A percentile compares a stretch with the other conserved stretches of the same genome.
These are phyloP conservation scores for Heliamphora pulchella DNA, from an alignment of 179 eudicot genomes.

Conservation along the genomic window DNA sequence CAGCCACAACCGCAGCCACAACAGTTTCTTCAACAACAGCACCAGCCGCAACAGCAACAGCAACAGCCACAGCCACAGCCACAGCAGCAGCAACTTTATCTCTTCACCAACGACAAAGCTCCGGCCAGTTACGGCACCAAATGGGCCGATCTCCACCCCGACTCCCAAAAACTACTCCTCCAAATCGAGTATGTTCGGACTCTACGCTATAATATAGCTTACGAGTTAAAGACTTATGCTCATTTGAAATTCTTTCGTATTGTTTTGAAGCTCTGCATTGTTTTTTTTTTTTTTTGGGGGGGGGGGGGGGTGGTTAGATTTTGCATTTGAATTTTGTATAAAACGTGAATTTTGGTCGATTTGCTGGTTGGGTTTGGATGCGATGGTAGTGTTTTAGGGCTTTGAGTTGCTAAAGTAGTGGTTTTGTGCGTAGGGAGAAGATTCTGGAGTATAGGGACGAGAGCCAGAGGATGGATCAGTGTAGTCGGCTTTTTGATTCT, in stretches of 20 bases:
- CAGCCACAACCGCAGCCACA: constrained; percentile 49
- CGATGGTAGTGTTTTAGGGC: neutral
- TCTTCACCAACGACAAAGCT: constrained; percentile 73
- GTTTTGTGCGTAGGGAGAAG: constrained; percentile 54
- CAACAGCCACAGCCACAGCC: constrained; percentile 51
- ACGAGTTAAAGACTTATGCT: neutral
- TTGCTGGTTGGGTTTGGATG: constrained; percentile 2
- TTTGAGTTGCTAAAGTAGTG: constrained; percentile 14
- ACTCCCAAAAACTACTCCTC: constrained; percentile 72
- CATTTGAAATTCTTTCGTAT: neutral
- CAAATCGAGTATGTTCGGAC: constrained; percentile 60
- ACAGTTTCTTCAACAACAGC: constrained; percentile 26
- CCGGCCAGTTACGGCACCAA: constrained; percentile 78
- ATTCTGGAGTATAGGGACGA: constrained; percentile 85
- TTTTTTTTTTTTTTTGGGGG: neutral
- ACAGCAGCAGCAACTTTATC: constrained; percentile 62
- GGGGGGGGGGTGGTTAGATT: neutral
- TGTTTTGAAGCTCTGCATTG: neutral
- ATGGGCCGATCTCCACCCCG: constrained; percentile 95
- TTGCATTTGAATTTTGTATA: neutral
- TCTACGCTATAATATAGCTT: too few relatives aligned
- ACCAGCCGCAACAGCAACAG: constrained; percentile 31
- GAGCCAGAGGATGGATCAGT: constrained; percentile 85
- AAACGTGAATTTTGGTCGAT: neutral
- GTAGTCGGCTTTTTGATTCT: constrained; percentile 84